phyloP scores from a whole-genome alignment of 768 basidiomycete genomes.

The Phlebiopsis flavidoalba region DNA sequence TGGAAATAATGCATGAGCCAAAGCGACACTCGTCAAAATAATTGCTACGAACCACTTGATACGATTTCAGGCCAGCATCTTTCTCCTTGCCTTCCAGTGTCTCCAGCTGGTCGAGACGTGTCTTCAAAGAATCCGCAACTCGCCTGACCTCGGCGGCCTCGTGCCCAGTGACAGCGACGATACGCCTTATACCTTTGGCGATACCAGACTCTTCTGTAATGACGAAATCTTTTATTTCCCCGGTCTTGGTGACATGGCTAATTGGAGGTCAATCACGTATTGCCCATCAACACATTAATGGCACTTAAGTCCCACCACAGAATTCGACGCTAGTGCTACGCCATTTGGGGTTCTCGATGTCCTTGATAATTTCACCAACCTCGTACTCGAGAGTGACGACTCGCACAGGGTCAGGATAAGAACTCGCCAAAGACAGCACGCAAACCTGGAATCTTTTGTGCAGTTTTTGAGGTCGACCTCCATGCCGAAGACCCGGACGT shows the following conservation, averaged over 20 bases:
- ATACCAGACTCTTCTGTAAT: slow-evolving; percentile 96
- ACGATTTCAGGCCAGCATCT: slow-evolving; percentile 81
- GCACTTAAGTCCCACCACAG: slow-evolving; percentile 92
- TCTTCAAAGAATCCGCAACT: slow-evolving; percentile 55
- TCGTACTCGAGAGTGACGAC: slow-evolving; percentile 89
- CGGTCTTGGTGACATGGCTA: slow-evolving; percentile 93
- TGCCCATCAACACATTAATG: not conserved
- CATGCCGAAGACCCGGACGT: slow-evolving; percentile 85
- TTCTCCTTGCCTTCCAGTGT: slow-evolving; percentile 67
- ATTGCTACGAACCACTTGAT: slow-evolving; percentile 56
- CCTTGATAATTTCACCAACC: slow-evolving; percentile 79
- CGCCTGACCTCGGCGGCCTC: slow-evolving; percentile 84
- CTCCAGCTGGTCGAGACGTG: slow-evolving; percentile 59
- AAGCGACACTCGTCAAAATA: not conserved
- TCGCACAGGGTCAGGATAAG: slow-evolving; percentile 95
- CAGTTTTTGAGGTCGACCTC: slow-evolving; percentile 74
- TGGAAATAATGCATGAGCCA: too few species aligned
- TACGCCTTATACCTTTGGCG: slow-evolving; percentile 94
- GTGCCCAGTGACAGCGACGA: slow-evolving; percentile 91
- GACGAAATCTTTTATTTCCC: slow-evolving; percentile 95
- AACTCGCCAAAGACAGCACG: slow-evolving; percentile 97
- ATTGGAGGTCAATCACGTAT: not conserved
- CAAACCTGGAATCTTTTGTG: slow-evolving; percentile 86
- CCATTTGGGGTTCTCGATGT: slow-evolving; percentile 91
- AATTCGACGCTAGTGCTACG: slow-evolving; percentile 89